A percentile compares a stretch with the other conserved stretches of the same genome.
Conservation (phyloP, 1,284 basidiomycete genomes). For the Apiotrichum akiyoshidainum region DNA sequence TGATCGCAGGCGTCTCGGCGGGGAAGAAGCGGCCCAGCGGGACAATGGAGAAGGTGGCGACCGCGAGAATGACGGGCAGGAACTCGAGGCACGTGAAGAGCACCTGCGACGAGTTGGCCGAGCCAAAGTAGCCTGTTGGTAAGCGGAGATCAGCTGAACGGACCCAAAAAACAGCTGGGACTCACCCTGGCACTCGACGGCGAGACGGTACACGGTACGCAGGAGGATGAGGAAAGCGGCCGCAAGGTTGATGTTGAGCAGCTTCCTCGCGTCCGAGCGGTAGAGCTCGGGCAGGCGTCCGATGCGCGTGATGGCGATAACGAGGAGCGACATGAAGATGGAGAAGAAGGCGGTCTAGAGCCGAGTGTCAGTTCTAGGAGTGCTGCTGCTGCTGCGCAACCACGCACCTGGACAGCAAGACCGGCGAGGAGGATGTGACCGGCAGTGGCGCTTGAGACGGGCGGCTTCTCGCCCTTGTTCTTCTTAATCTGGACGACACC, state of each 20-base stretch:
- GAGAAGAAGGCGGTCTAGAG: constrained; percentile 16
- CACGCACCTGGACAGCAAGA: constrained; percentile 44
- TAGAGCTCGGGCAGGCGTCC: not conserved
- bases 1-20: not conserved
- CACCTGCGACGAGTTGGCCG: constrained; percentile 41
- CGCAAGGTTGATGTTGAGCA: constrained; percentile 11
- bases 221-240: constrained; percentile 33
- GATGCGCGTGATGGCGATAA: constrained; percentile 8
- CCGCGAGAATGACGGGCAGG: constrained; percentile 47
- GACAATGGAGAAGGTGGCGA: constrained; percentile 37
- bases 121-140: constrained; percentile 41
- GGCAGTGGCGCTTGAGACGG: constrained; percentile 42
- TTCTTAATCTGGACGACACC: constrained; percentile 46
- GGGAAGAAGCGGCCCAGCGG: constrained; percentile 23
- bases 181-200: constrained; percentile 51
- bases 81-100: constrained; percentile 50
- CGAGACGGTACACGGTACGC: constrained; percentile 50
- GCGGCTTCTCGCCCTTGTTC: constrained; percentile 26
- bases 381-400: no score
- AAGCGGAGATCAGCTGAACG: no score
- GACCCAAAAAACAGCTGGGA: not conserved
- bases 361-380: no score
- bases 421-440: constrained; percentile 52
- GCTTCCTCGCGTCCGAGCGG: constrained; percentile 1
- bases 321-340: constrained; percentile 7